Base-by-base conservation (phyloP, 2,329 filamentous ascomycete genomes). In the Claviceps spartinae region DNA sequence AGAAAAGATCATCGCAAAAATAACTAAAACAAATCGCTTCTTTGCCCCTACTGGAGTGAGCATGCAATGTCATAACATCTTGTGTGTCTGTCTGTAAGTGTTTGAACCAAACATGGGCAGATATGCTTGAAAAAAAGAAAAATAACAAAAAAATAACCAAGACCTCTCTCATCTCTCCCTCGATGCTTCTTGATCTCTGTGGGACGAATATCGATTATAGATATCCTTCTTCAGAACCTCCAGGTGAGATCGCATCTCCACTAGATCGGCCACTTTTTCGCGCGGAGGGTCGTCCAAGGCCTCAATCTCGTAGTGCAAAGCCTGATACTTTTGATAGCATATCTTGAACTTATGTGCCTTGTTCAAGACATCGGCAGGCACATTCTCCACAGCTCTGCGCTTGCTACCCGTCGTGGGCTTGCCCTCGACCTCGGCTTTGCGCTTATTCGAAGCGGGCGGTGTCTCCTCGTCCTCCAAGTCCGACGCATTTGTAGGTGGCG, bases 401-500 rank as follows among this genome's bases (percentile, higher is more conserved):
- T 68, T 69, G 34, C 57, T 50, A 5, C 53, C 49, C 8, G 51
- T 49, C 6, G 51, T 41, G 14, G 56, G 47, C 52, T 65, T 67
- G 55, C 50, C 55, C 20, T 61, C 56, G 5, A 49, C 47, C 38
- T 63, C 62, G 22, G 62, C 62, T 58, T 72, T 75, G 52, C 74
- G 72, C 62, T 77, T 77, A 63, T 71, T 73, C 14, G 52, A 49
- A 16, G 57, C 55, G 13, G 59, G 52, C 4, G 58, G 60, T n/a
- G 61, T 55, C 22, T 7, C 14, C 45, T 69, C 58, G 57, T 73
- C 69, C 34, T 81, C 79, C 40, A 82, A 65, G 53, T 83, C 80
- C 1, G 79, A 82, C 1, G 79, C 81, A 56, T 83, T 83, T 7
- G 80, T 82, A 0, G 80, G 80, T 13, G 80, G 79, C 6, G 80